Evolutionary conservation across 1,284 basidiomycete species (phyloP), one percentile per base, ranked within the genome.

Genomic region (Chalciporus sp.): DNA sequence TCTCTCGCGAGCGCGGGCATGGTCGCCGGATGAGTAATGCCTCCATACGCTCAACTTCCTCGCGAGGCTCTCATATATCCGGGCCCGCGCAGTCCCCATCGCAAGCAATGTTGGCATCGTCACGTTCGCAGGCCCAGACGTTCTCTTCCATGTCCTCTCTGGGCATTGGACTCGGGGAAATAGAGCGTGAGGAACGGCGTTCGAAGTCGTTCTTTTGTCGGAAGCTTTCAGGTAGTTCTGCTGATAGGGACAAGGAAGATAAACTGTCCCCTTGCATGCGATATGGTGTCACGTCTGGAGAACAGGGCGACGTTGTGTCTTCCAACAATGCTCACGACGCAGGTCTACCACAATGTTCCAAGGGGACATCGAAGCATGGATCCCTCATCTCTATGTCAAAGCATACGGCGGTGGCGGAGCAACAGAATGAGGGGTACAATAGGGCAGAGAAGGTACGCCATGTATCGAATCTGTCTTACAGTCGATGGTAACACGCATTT

Each of bases 131-230:
- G 11, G 45, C 51, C 17, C 61, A 52, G 4, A 56, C 64, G 2
- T 56, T 39, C 20, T 60, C 57, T 31, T 67, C 66, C 4, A 31
- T 65, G 41, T 29, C 23, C 12, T 65, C 57, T 1, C 52, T 65
- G 2, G 62, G 66, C 4, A 57, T 70, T 14, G 64, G 62, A 12
- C 58, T 66, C 3, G 68, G 63, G 35, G 68, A 66, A 28, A 47
- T 45, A 7, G 64, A 66, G 31, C 68, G 66, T 11, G 60, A 67
- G 29, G 41, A 40, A 4, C 53, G 51, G 20, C 67, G 55, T 41
- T 56, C 60, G 11, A 66, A 52, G 31, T 42, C 55, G 4, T 52
- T 61, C 44, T 69, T 65, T 57, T 37, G 47, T 12, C 55, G 60
- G 23, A 61, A 52, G 20, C 49, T 45, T 26, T 57, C 55, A 7